Base-by-base conservation (phyloP, 2,329 filamentous ascomycete species). In the Beauveria brongniartii region DNA sequence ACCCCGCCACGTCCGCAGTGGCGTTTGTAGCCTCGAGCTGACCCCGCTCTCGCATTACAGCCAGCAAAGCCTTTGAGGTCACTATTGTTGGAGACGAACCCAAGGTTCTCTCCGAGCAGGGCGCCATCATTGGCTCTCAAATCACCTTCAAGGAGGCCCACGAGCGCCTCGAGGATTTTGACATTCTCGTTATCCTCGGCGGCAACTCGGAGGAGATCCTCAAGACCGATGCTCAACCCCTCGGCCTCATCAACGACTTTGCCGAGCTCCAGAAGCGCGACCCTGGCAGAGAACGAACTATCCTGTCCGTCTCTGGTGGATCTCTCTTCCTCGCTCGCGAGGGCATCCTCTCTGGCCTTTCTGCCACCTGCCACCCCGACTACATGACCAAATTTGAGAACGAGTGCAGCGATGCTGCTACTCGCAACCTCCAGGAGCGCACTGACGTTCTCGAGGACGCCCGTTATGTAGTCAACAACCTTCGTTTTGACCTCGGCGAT, bases 391-490 rank as follows among this genome's bases (percentile, higher is more conserved):
- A 84, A 66, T 85, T 95, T 70, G 91, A 94, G 80, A 92, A 86
- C 68, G 76, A 92, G 67, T 92, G 89, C 80, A 89, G 88, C 73
- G 86, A 90, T 65, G 84, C 86, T 53, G 83, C 88, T 51, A 83
- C 84, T 62, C 81, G 85, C 64, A 85, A 90, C 72, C 79, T 89
- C 66, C 82, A 85, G 61, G 88, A 92, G 77, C 87, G 89, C 70
- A 91, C 89, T 68, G 90, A 94, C 70, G 88, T 94, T 65, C 82
- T 93, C 69, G 90, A 94, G 70, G 87, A 90, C 65, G 81, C 82
- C 70, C 83, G 90, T 70, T 95, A 94, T 71, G 90, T 95, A 22
- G 91, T 95, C 73, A 95, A 95, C 81, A 94, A 95, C 76, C 86
- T 92, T 63, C 88, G 91, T 67, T 95, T 93, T 73, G 90, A 94